phyloP scores from a whole-genome alignment of 768 basidiomycete species.

The Psilocybe subaeruginosa region DNA sequence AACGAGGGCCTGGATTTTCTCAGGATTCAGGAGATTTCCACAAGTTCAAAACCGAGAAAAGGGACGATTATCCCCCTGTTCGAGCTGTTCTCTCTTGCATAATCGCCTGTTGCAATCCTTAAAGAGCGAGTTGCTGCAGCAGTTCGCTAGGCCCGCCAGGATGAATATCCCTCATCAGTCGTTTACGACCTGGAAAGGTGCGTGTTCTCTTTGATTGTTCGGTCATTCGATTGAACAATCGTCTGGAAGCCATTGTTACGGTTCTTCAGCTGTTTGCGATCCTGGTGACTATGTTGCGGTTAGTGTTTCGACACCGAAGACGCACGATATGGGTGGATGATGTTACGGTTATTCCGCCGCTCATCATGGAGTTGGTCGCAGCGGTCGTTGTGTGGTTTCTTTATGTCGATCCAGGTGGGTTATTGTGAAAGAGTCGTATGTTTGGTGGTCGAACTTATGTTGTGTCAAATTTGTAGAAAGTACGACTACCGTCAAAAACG shows the following conservation, averaged over 20 bases:
- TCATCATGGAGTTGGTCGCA: constrained; percentile 7
- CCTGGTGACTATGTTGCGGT: not conserved
- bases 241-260: constrained; percentile 2
- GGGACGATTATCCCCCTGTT: not conserved
- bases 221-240: not conserved
- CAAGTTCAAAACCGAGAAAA: not conserved
- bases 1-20: not conserved
- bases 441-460: not conserved
- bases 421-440: not conserved
- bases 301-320: constrained; percentile 8
- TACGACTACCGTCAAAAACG: not conserved
- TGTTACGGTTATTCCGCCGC: not conserved
- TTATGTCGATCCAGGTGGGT: constrained; percentile 8
- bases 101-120: not conserved
- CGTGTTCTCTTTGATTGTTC: not conserved
- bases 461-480: not conserved
- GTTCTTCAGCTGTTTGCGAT: constrained; percentile 10
- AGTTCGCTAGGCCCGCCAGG: not conserved
- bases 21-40: not conserved
- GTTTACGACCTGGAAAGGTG: constrained; percentile 10
- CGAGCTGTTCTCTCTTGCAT: not conserved
- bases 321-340: constrained; percentile 14
- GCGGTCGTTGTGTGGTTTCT: constrained; percentile 9
- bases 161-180: constrained; percentile 5
- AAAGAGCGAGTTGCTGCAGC: not conserved